Conservation (phyloP, 169 alveolate genomes). For the Plasmodium ovale region DNA sequence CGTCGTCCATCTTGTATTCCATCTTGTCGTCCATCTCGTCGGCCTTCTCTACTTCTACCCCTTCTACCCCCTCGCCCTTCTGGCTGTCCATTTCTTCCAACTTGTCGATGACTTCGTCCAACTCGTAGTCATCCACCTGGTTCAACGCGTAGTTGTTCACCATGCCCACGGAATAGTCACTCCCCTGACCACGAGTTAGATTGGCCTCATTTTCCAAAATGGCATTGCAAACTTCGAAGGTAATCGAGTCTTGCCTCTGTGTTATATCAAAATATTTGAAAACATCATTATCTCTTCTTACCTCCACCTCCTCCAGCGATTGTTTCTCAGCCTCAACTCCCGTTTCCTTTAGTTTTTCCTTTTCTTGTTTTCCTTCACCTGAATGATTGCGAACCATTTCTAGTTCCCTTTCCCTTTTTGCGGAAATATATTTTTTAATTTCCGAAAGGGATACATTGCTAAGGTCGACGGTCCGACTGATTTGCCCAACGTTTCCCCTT, state of each 20-base stretch:
- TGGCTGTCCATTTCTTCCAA: background rate
- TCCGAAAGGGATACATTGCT: conserved; percentile 41
- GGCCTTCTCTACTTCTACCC: background rate
- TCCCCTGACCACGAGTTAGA: background rate
- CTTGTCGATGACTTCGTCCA: conserved; percentile 9
- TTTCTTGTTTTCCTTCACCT: background rate
- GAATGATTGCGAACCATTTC: background rate
- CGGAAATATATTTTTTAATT: conserved; percentile 20
- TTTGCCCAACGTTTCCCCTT: no score
- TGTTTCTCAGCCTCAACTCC: background rate
- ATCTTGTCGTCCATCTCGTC: background rate
- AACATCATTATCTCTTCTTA: conserved; percentile 1
- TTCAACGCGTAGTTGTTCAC: background rate
- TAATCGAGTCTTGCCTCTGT: conserved; percentile 31
- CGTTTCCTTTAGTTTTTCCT: background rate
- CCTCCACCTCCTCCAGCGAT: background rate
- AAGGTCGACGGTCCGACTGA: conserved; percentile 4
- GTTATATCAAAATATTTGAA: conserved; percentile 61
- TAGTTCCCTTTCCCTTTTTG: background rate
- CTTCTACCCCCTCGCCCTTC: background rate
- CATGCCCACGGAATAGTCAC: background rate
- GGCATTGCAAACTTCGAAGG: conserved; percentile 31
- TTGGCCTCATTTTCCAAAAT: conserved; percentile 16
- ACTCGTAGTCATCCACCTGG: background rate
- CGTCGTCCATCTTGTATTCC: background rate